phyloP scores from a whole-genome alignment of 2,329 filamentous ascomycete species.

The Alternaria dauci region DNA sequence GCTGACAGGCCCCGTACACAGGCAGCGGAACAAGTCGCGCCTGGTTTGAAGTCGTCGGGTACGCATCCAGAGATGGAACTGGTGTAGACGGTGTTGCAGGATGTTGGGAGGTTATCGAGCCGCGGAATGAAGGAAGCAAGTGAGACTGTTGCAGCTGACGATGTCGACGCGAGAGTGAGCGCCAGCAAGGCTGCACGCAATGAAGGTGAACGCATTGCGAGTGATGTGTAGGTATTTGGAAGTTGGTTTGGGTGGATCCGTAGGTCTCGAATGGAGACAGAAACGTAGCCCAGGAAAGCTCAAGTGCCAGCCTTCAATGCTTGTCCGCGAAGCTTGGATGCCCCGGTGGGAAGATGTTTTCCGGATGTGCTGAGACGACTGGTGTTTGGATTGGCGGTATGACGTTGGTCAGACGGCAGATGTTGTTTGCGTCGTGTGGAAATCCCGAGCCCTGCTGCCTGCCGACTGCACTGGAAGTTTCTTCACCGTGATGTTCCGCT shows the following conservation, averaged over 20 bases:
- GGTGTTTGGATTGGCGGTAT: conserved; percentile 30
- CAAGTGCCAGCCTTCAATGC: conserved; percentile 21
- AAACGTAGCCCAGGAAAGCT: conserved; percentile 12
- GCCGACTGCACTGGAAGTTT: conserved; percentile 13
- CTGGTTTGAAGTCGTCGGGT: conserved; percentile 49
- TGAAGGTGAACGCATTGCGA: conserved; percentile 34
- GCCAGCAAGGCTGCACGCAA: conserved; percentile 28
- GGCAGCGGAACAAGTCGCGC: conserved; percentile 43
- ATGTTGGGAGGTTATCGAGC: conserved; percentile 50
- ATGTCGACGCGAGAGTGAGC: conserved; percentile 32
- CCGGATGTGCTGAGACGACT: conserved; percentile 36
- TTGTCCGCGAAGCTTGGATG: conserved; percentile 13
- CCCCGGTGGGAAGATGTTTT: conserved; percentile 15
- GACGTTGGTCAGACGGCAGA: conserved; percentile 39
- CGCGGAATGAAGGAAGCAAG: conserved; percentile 57
- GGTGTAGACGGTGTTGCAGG: conserved; percentile 54
- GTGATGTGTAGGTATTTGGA: conserved; percentile 17
- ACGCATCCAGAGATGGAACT: conserved; percentile 52
- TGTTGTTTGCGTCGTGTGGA: conserved; percentile 26
- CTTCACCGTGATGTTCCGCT: conserved; percentile 18
- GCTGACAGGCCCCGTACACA: conserved; percentile 54
- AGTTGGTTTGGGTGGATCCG: conserved; percentile 12
- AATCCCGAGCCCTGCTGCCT: conserved; percentile 29
- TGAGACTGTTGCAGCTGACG: conserved; percentile 46
- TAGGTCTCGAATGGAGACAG: conserved; percentile 15